Evolutionary conservation across 208 protist species (phyloP), one percentile per base, ranked within the genome.

Genomic region (Phytomonas sp.): DNA sequence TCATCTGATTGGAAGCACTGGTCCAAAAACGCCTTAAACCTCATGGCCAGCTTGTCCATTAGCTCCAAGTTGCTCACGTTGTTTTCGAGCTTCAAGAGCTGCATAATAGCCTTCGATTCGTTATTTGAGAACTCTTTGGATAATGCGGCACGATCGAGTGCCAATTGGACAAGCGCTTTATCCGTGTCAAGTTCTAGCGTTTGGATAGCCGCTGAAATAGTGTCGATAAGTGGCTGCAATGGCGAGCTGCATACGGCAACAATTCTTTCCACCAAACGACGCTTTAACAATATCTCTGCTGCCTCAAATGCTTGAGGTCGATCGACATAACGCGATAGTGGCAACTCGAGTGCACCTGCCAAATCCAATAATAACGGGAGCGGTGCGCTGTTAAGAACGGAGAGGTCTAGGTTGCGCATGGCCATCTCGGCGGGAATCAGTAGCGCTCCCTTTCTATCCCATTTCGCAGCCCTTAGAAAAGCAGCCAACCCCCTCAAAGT

Each of bases 21-120:
- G n/a, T 29, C 8, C 26, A 80, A 76, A 31, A 71, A 23, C 11
- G 32, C 45, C 6, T 64, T 42, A n/a, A 86, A 33, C 4, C 68
- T 19, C 10, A 36, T 62, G 6, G 76, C 81, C 30, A 92, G 64
- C 11, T 59, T 26, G 60, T 92, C 86, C 63, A 87, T 56, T 23
- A 92, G 78, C 12, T 67, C 70, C 59, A 89, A 83, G 56, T 79
- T 56, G 23, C 81, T 61, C 30, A 71, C 69, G 23, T 80, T 4
- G 40, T 49, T 68, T 36, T 74, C 70, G 0, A 14, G 12, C 60
- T 65, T 42, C 0, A 82, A 52, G 2, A 80, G 32, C 40, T 40
- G 70, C 16, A 82, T 52, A 29, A 80, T 14, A n/a, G 70, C 77
- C 32, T 72, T n/a, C 32, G 66, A 79, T n/a, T 33, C 59, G 6